Base-by-base conservation (phyloP, 208 protist species). In the Acanthamoeba healyi region DNA sequence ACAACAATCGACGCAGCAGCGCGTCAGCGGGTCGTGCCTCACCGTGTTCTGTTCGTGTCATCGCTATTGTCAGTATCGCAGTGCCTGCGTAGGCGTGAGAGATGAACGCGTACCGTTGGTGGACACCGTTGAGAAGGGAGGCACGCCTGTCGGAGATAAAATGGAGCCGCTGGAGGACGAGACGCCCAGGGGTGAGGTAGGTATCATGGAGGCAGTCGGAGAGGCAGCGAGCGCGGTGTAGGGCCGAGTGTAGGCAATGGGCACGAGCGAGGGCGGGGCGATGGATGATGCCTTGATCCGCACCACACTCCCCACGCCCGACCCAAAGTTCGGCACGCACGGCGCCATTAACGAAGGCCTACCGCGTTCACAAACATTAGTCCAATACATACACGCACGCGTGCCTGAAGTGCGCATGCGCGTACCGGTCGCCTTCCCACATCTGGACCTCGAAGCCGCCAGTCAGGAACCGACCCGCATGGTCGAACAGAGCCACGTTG, bases 401-500 rank as follows among this genome's bases (percentile, higher is more conserved):
- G 22, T 74, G 4, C n/a, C n/a, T n/a, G n/a, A n/a, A n/a, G n/a
- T 0, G 34, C 3, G 22, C 14, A 19, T 40, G n/a, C 5, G 17
- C 34, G 70, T 24, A 46, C 40, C 70, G 34, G 70, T 81, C 70
- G 34, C 70, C 70, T 49, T 40, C 38, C 34, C 70, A 81, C 70
- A 81, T 49, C 26, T 38, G 34, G 70, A 81, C 38, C 17, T 81
- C 40, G 26, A 81, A 46, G 38, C 26, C 26, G 70, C 40, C 70
- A 17, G 70, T 38, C 17, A 40, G 34, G 40, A 81, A 36, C 22
- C 70, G 9, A 17, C 70, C 70, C 14, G 40, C 40, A 19, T 81
- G 70, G 40, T 81, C 70, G 40, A 81, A 81, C 70, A 81, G 38
- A 5, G 70, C 34, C 2, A 81, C 40, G 6, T 81, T 81, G 34